These are phyloP conservation scores for Durotheca rogersii DNA, from an alignment of 495 filamentous ascomycete species.

Conservation along the genomic window DNA sequence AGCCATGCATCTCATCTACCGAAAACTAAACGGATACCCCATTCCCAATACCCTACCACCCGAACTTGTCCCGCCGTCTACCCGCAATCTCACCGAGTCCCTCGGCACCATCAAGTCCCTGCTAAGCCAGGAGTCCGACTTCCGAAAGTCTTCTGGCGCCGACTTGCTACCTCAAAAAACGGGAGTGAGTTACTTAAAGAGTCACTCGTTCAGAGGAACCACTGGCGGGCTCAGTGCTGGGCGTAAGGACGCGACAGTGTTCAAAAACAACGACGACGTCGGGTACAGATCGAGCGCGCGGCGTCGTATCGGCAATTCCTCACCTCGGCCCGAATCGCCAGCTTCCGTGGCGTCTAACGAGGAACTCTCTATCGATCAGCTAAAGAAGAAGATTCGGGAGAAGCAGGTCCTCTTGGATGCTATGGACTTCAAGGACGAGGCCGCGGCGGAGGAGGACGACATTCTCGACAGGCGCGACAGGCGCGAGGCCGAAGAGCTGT, in stretches of 20 bases:
- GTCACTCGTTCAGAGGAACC: slow-evolving; percentile 78
- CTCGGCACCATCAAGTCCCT: slow-evolving; percentile 91
- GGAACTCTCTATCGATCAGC: slow-evolving; percentile 80
- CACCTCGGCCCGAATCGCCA: slow-evolving; percentile 73
- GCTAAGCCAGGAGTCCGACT: slow-evolving; percentile 86
- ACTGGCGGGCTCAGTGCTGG: slow-evolving; percentile 43
- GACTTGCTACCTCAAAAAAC: slow-evolving; percentile 91
- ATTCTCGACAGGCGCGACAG: slow-evolving; percentile 86
- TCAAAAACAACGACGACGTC: slow-evolving; percentile 89
- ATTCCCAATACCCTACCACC: slow-evolving; percentile 88
- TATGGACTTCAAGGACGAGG: slow-evolving; percentile 95
- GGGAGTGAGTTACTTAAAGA: slow-evolving; percentile 97
- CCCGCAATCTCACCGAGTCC: slow-evolving; percentile 88
- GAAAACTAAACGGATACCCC: slow-evolving; percentile 93
- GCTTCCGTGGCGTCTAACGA: slow-evolving; percentile 70
- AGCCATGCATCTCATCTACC: slow-evolving; percentile 98
- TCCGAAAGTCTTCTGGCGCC: slow-evolving; percentile 77
- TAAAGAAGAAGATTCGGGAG: slow-evolving; percentile 91
- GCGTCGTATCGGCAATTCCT: slow-evolving; percentile 74
- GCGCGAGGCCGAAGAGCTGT: slow-evolving; percentile 90
- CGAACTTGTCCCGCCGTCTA: slow-evolving; percentile 93
- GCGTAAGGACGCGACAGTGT: slow-evolving; percentile 94
- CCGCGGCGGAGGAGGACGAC: slow-evolving; percentile 85
- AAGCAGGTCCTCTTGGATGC: slow-evolving; percentile 95
- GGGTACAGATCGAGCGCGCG: slow-evolving; percentile 94